Evolutionary conservation across 305 asterid species (phyloP), one percentile per base, ranked within the genome.

Genomic region (Coffea humblotiana): DNA sequence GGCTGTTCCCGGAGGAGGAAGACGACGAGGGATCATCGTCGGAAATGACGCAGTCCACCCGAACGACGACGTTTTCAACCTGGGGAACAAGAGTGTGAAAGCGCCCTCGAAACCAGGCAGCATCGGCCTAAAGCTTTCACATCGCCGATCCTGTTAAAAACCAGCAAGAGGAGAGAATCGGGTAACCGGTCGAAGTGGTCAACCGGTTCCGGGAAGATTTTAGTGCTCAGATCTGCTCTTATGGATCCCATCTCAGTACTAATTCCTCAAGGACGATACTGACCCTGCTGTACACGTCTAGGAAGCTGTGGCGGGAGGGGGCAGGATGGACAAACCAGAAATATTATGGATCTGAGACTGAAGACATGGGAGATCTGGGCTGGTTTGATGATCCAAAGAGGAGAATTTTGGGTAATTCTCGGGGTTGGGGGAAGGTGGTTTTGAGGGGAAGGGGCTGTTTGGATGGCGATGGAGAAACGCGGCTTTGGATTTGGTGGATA

Each of bases 31-130:
- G 80, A 48, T 90, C 94, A 43, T 95, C 99, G 78, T 93, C 98
- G 71, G 97, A 95, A 83, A 93, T 93, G 9, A 95, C 99, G 84
- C 99, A 95, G 70, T 95, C 99, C 60, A 95, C 99, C 21, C 90
- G 94, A 71, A 95, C 98, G 27, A 90, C 84, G 49, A 95, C 92
- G 89, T 86, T 89, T 61, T 95, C 99, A 65, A 95, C 98, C 68
- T 91, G 95, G 9, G 98, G 91, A 40, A 95, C 92, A 29, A 95
- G 93, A 3, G 91, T 85, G 81, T 91, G 92, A 78, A 95, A 95
- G 3, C 98, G 83, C 79, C 79, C 69, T 85, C n/a, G 96, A 92
- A 73, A 95, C 99, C 60, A 89, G 94, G 78, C 92, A 87, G 91
- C 98, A 92, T 8, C 97, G 89, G 21, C 99, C 99, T 56, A 95